Conservation (phyloP, 176 grass and related monocot species). For the Eleusine indica region DNA sequence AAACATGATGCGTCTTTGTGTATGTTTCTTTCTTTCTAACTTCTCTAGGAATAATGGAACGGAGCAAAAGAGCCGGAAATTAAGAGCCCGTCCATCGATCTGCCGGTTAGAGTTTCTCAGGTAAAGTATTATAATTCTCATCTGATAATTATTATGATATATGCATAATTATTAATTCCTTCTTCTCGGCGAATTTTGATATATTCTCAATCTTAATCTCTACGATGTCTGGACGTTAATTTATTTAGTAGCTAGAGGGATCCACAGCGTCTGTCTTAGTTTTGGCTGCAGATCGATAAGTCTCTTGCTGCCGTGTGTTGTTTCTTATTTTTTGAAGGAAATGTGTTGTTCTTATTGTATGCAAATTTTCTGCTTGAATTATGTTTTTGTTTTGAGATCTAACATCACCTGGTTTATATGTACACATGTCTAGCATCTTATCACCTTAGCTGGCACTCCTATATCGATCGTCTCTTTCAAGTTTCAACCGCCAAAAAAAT, state of each 20-base stretch:
- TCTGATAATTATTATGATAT: not conserved
- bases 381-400: not conserved
- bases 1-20: constrained; percentile 51
- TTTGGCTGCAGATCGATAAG: not conserved
- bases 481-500: too few species aligned
- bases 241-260: not conserved
- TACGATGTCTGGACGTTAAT: not conserved
- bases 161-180: not conserved
- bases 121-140: not conserved
- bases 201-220: not conserved
- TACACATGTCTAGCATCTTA: not conserved
- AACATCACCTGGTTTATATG: not conserved
- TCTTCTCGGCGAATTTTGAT: not conserved
- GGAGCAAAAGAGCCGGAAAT: not conserved
- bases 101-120: not conserved
- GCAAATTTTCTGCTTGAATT: not conserved
- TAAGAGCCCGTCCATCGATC: not conserved
- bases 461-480: not conserved
- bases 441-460: not conserved
- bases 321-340: too few species aligned
- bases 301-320: too few species aligned
- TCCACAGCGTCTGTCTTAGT: not conserved
- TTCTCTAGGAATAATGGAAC: not conserved
- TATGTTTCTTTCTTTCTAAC: not conserved
- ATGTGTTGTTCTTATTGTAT: not conserved